Evolutionary conservation across 768 basidiomycete genomes (phyloP), one percentile per base, ranked within the genome.

Genomic region (Leucocoprinus leucothites): DNA sequence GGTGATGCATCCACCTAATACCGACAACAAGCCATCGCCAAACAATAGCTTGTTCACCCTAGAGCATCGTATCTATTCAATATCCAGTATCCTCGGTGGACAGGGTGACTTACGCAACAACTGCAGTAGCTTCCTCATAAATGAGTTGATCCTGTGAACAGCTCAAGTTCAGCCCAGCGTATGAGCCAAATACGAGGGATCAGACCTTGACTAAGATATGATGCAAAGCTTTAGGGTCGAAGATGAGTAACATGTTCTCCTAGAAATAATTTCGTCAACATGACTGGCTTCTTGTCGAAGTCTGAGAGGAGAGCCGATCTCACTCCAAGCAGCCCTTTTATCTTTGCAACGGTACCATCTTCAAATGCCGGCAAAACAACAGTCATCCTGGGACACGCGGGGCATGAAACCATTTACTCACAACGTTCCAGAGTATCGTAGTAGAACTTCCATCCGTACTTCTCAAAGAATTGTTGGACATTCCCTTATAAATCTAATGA

Each of bases 141-240:
- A 62, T 53, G 56, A 68, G 46, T 63, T 69, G 67, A 57, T 70
- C 69, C 70, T 73, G 41, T 21, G 11, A 57, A 1, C 11, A 11
- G 9, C 34, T 25, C 56, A 8, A 16, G 40, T 48, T 38, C 19
- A 34, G 28, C 43, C 24, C n/a, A 14, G 25, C 5, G 26, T 25
- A 18, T 18, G n/a, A 3, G 18, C 13, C 3, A n/a, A 21, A 42
- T 14, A 9, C 3, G 1, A 31, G 19, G 11, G 6, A 19, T 8
- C 18, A 16, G 25, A 70, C 75, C 62, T 78, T 79, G 28, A 78
- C 63, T 4, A 76, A 44, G 53, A 80, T 74, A 58, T 74, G 73
- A 49, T 77, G 69, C 31, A 80, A 60, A 0, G 76, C 79, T 28
- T 65, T 69, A 0, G 78, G 72, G 56, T 80, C 78, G 47, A 60